Conservation (phyloP, 768 basidiomycete genomes). For the Tulasnella sp. region DNA sequence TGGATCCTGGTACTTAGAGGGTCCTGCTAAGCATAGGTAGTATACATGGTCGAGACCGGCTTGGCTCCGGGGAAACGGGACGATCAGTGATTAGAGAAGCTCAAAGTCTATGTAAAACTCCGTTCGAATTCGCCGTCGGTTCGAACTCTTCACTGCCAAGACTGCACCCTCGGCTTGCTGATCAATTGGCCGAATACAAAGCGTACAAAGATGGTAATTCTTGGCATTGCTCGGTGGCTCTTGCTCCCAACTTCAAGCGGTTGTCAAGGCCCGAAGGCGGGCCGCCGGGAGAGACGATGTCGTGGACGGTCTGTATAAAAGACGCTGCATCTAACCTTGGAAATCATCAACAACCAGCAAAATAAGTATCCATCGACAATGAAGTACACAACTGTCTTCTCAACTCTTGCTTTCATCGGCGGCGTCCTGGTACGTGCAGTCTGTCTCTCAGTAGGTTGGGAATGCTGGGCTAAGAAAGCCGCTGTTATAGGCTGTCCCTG, state of each 20-base stretch:
- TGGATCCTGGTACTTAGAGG: too few species aligned
- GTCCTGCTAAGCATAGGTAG: not conserved
- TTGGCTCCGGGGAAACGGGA: not conserved
- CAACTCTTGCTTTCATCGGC: not conserved
- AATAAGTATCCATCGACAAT: not conserved
- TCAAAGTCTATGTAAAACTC: not conserved
- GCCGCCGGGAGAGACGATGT: not conserved
- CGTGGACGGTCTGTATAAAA: not conserved
- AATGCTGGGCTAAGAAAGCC: not conserved
- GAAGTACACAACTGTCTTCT: not conserved
- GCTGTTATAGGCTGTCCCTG: not conserved
- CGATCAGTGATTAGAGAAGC: not conserved
- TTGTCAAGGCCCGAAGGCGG: not conserved
- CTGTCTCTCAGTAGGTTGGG: not conserved
- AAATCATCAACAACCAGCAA: not conserved
- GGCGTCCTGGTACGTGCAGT: not conserved
- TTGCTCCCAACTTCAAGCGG: not conserved
- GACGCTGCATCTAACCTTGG: not conserved
- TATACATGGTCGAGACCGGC: not conserved
- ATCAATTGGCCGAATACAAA: not conserved
- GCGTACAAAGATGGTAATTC: not conserved
- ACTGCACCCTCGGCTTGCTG: not conserved
- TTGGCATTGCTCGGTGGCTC: not conserved
- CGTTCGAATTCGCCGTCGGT: not conserved
- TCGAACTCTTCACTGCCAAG: not conserved